Conservation (phyloP, 192 early-diverging fungal genomes). For the Entomortierella lignicola region DNA sequence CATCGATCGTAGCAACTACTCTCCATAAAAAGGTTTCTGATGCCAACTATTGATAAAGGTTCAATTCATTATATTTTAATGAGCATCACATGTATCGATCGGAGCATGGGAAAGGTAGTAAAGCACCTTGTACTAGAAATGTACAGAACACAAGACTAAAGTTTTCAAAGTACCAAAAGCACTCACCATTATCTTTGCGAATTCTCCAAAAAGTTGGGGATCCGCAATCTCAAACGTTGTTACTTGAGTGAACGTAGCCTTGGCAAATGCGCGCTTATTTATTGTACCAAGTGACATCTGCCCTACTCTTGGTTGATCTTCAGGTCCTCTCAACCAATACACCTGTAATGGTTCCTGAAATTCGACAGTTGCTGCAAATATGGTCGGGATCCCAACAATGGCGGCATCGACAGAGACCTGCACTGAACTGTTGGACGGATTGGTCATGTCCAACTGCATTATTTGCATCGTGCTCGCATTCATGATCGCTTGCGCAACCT, state of each 20-base stretch:
- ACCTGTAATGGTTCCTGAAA: constrained; percentile 56
- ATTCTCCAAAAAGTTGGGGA: constrained; percentile 44
- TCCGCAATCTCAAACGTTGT: constrained; percentile 38
- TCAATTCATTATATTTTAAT: too few relatives aligned
- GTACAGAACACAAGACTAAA: too few relatives aligned
- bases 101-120: too few relatives aligned
- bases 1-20: constrained; percentile 21
- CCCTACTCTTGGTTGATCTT: constrained; percentile 6
- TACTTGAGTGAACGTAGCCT: constrained; percentile 25
- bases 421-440: constrained; percentile 25
- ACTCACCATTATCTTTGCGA: constrained; percentile 48
- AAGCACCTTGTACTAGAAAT: too few relatives aligned
- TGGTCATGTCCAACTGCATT: constrained; percentile 50
- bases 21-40: constrained; percentile 35
- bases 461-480: constrained; percentile 55
- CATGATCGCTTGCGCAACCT: constrained; percentile 59
- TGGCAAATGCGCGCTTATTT: constrained; percentile 26
- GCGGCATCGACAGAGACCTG: constrained; percentile 44
- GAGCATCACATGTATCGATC: too few relatives aligned
- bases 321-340: constrained; percentile 31
- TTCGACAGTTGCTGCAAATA: constrained; percentile 58
- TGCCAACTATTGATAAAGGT: constrained; percentile 29
- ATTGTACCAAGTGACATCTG: constrained; percentile 22
- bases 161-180: background rate
- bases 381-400: constrained; percentile 53